Conservation (phyloP, 2,329 filamentous ascomycete genomes). For the Pseudogymnoascus sp. region DNA sequence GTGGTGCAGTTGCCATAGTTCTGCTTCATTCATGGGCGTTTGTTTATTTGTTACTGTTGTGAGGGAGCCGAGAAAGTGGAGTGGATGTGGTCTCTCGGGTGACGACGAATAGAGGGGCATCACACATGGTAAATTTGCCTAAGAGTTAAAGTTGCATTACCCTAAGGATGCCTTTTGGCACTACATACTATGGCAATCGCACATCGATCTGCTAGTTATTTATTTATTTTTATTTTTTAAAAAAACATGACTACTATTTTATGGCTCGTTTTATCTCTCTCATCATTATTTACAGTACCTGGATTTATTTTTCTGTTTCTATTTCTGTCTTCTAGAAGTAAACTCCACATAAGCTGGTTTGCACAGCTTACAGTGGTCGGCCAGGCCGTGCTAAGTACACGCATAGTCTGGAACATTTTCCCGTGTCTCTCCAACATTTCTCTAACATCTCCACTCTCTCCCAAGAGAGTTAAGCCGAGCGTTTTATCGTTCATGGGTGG, state of each 20-base stretch:
- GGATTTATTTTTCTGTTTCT: not conserved
- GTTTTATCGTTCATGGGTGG: not conserved
- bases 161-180: not conserved
- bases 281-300: not conserved
- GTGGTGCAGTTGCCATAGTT: slow-evolving; percentile 12
- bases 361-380: not conserved
- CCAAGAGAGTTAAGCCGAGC: not conserved
- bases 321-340: not conserved
- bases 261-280: not conserved
- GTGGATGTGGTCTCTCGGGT: not conserved
- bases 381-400: not conserved
- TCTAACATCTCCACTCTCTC: slow-evolving; percentile 4
- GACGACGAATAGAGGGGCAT: slow-evolving; percentile 5
- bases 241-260: slow-evolving; percentile 9
- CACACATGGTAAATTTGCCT: not conserved
- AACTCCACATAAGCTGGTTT: not conserved
- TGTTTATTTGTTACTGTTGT: slow-evolving; percentile 8
- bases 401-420: slow-evolving; percentile 2
- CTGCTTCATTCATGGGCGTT: not conserved
- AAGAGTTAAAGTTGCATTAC: not conserved
- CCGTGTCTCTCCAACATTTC: slow-evolving; percentile 1
- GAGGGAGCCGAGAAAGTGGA: slow-evolving; percentile 4
- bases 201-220: not conserved
- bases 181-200: not conserved
- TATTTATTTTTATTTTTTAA: not conserved